These are phyloP conservation scores for Fusarium subtropicale DNA, from an alignment of 2,329 filamentous ascomycete genomes.

Conservation along the genomic window DNA sequence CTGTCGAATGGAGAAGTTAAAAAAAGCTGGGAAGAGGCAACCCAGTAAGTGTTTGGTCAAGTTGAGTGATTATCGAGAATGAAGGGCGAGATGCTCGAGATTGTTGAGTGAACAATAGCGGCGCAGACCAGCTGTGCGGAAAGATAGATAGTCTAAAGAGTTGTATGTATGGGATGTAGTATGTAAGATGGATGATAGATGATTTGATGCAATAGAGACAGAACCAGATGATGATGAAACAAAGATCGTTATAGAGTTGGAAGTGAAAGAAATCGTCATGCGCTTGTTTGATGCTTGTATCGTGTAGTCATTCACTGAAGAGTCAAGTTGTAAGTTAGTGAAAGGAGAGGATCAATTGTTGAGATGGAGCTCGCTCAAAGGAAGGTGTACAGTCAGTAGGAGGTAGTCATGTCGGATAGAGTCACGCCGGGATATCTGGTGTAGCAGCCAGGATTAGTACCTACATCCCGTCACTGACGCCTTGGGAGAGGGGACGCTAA, in stretches of 20 bases:
- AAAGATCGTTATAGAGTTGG: slow-evolving; percentile 37
- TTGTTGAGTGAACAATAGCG: slow-evolving; percentile 36
- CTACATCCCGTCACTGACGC: slow-evolving; percentile 21
- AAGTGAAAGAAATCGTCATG: slow-evolving; percentile 36
- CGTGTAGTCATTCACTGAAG: slow-evolving; percentile 44
- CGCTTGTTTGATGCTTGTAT: slow-evolving; percentile 45
- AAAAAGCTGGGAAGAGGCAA: slow-evolving; percentile 2
- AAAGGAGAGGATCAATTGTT: slow-evolving; percentile 34
- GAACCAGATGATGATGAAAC: slow-evolving; percentile 10
- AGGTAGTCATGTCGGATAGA: slow-evolving; percentile 31
- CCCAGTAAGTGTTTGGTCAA: slow-evolving; percentile 11
- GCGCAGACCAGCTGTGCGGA: slow-evolving; percentile 48
- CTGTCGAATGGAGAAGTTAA: not conserved
- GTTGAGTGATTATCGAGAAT: slow-evolving; percentile 31
- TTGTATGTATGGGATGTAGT: slow-evolving; percentile 15
- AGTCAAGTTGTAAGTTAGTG: slow-evolving; percentile 28
- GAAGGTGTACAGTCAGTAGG: slow-evolving; percentile 15
- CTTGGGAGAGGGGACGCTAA: slow-evolving; percentile 27
- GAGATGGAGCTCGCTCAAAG: slow-evolving; percentile 30
- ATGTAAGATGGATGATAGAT: slow-evolving; percentile 22
- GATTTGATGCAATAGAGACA: slow-evolving; percentile 7
- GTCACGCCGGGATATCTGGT: slow-evolving; percentile 29
- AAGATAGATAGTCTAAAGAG: slow-evolving; percentile 33
- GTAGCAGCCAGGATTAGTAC: slow-evolving; percentile 21
- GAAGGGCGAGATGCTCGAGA: slow-evolving; percentile 34